Conservation (phyloP, 139 green algal genomes). For the Gonium pectorale region DNA sequence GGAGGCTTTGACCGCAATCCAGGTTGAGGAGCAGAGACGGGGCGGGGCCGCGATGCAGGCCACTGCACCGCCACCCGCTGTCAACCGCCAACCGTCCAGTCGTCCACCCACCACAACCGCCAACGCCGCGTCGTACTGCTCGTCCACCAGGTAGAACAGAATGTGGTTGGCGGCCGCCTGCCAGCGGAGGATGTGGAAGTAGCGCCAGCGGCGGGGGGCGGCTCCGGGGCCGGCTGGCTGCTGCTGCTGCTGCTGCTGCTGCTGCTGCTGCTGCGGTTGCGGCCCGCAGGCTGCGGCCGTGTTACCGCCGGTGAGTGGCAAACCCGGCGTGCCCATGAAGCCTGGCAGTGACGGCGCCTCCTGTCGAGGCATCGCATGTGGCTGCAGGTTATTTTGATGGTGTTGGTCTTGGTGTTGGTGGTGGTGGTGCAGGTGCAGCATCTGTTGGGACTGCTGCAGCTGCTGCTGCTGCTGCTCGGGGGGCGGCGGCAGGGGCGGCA, state of each 20-base stretch:
- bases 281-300: neutral
- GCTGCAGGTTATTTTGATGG: neutral
- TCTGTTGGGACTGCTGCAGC: neutral
- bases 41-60: too few species aligned
- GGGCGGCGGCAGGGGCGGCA: neutral
- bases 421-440: neutral
- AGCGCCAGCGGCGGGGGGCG: neutral
- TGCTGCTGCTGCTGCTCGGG: neutral
- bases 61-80: neutral
- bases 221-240: neutral
- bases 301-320: neutral
- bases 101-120: constrained; percentile 48
- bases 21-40: too few species aligned
- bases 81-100: neutral
- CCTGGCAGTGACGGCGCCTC: neutral
- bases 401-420: neutral
- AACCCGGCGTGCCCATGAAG: neutral
- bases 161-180: constrained; percentile 55
- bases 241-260: neutral
- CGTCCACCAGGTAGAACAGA: constrained; percentile 68
- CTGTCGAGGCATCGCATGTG: neutral
- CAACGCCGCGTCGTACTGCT: constrained; percentile 29
- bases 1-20: too few species aligned
- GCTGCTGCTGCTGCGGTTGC: neutral
- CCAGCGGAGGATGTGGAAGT: constrained; percentile 28